Conservation (phyloP, 768 basidiomycete genomes). For the Grammothele lineata region DNA sequence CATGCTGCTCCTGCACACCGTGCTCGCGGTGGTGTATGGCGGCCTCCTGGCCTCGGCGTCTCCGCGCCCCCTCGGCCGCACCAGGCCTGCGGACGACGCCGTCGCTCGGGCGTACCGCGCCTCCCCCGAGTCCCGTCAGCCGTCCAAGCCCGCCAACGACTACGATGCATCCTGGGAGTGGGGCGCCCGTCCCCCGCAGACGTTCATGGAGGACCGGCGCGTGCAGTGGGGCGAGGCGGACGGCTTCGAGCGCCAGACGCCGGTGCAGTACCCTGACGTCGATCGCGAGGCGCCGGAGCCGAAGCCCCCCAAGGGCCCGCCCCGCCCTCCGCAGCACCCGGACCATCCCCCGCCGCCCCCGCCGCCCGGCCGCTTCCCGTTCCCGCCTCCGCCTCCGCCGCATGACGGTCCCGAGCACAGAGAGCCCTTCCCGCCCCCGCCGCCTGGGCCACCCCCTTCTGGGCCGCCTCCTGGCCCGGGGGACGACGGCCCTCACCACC, state of each 20-base stretch:
- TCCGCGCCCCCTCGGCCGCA: constrained; percentile 3
- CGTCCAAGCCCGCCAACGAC: no score
- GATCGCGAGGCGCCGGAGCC: background rate
- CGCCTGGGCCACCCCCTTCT: background rate
- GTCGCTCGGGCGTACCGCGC: no score
- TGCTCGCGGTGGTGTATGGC: constrained; percentile 18
- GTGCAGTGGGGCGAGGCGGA: no score
- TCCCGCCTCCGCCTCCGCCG: background rate
- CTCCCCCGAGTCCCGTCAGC: no score
- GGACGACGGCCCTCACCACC: background rate
- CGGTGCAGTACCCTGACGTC: background rate
- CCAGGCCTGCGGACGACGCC: constrained; percentile 1
- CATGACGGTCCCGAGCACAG: background rate
- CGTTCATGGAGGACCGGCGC: no score
- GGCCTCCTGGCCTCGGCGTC: constrained; percentile 16
- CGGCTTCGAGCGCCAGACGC: background rate
- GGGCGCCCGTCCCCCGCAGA: no score
- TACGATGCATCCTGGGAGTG: no score
- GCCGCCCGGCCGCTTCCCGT: background rate
- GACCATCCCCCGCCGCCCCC: background rate
- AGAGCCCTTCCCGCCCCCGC: background rate
- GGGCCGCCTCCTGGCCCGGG: background rate
- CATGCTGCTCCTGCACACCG: constrained; percentile 19
- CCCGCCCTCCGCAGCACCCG: background rate
- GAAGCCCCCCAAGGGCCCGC: background rate